These are phyloP conservation scores for Nakaseomyces bracarensis DNA, from an alignment of 1,139 yeast genomes.

Conservation along the genomic window DNA sequence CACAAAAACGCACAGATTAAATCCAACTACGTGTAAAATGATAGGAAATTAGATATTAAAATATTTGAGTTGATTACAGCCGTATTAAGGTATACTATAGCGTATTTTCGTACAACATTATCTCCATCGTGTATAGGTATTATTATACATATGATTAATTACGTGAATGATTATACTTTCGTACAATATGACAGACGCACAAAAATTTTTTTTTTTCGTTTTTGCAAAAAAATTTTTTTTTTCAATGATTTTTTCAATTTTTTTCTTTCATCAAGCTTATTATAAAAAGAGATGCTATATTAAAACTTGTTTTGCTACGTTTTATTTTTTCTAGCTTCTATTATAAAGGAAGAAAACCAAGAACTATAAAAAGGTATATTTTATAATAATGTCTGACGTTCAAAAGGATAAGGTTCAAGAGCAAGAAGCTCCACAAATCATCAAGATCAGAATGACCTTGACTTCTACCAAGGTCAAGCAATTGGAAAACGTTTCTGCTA, in stretches of 20 bases:
- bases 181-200: slow-evolving; percentile 2
- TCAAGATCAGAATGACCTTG: slow-evolving; percentile 98
- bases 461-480: slow-evolving; percentile 98
- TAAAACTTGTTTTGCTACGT: too few relatives aligned
- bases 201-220: neutral
- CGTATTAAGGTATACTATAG: too few relatives aligned
- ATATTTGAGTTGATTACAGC: too few relatives aligned
- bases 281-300: too few relatives aligned
- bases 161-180: neutral
- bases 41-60: too few relatives aligned
- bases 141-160: too few relatives aligned
- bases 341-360: slow-evolving; percentile 7
- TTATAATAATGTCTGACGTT: slow-evolving; percentile 58
- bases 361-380: slow-evolving; percentile 36
- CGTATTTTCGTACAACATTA: too few relatives aligned
- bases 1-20: too few relatives aligned
- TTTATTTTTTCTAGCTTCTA: neutral
- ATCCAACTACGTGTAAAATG: too few relatives aligned
- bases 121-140: too few relatives aligned
- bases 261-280: neutral
- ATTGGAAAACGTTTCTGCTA: slow-evolving; percentile 86
- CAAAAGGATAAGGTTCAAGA: slow-evolving; percentile 80
- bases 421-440: slow-evolving; percentile 76
- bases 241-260: neutral
- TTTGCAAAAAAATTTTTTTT: slow-evolving; percentile 2